Conservation (phyloP, 1,139 yeast genomes). For the Kurtzmaniella quercitrusa region DNA sequence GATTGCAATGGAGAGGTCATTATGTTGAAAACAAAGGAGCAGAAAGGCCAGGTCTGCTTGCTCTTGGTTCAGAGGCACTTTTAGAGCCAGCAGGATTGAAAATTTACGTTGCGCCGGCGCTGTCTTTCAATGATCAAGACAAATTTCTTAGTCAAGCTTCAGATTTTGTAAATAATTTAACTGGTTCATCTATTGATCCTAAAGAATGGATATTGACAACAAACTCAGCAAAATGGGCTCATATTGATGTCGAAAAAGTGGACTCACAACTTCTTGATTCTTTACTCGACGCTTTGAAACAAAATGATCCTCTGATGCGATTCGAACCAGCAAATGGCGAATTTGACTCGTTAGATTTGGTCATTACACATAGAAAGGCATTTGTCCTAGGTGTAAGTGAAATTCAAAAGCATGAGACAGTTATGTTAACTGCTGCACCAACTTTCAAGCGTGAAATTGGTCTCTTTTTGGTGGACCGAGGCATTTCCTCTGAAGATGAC, state of each 20-base stretch:
- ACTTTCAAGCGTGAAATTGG: constrained; percentile 26
- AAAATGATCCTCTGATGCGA: neutral
- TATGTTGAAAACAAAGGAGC: neutral
- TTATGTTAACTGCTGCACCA: neutral
- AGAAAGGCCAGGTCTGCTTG: constrained; percentile 3
- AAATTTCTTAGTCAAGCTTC: neutral
- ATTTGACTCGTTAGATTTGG: constrained; percentile 15
- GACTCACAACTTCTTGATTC: neutral
- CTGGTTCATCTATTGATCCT: neutral
- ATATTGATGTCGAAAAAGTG: neutral
- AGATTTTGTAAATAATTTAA: neutral
- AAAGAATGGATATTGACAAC: neutral
- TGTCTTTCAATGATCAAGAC: neutral
- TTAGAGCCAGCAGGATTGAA: neutral
- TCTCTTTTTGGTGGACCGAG: constrained; percentile 27
- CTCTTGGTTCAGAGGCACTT: constrained; percentile 4
- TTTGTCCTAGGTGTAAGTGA: constrained; percentile 11
- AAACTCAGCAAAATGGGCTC: neutral
- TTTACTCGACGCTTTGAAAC: neutral
- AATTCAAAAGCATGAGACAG: neutral
- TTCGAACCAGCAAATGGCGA: neutral
- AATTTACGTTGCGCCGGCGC: neutral
- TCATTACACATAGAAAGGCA: constrained; percentile 13
- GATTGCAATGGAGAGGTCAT: constrained; percentile 5
- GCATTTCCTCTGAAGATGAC: constrained; percentile 28